Conservation (phyloP, 23 red algal genomes). For the Cyanidiococcus yangmingshanensis region DNA sequence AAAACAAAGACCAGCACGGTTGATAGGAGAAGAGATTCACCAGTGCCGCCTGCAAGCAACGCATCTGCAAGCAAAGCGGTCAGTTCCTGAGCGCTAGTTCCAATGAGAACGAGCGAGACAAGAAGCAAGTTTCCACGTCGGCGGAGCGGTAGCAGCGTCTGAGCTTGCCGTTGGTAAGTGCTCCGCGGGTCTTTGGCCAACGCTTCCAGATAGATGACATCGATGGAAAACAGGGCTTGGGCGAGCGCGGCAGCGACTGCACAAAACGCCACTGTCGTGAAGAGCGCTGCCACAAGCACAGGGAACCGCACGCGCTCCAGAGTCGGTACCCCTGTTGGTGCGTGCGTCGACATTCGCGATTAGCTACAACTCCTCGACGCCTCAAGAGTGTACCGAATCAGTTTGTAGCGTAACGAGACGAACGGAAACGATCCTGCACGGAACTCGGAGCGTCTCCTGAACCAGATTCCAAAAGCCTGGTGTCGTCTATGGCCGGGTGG, state of each 20-base stretch:
- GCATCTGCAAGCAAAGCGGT: slow-evolving; percentile 9
- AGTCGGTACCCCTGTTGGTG: neutral
- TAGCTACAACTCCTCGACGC: too few relatives aligned
- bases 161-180: neutral
- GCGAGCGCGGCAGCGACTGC: neutral
- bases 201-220: slow-evolving; percentile 9
- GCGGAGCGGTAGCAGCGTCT: slow-evolving; percentile 6
- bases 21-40: neutral
- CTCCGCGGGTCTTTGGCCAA: neutral
- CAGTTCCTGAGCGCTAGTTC: slow-evolving; percentile 5
- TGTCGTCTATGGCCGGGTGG: too few relatives aligned
- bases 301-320: slow-evolving; percentile 16
- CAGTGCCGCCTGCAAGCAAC: slow-evolving; percentile 1
- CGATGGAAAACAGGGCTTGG: slow-evolving; percentile 8
- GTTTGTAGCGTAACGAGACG: too few relatives aligned
- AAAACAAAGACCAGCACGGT: slow-evolving; percentile 18
- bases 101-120: neutral
- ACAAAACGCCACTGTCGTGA: slow-evolving; percentile 3
- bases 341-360: too few relatives aligned
- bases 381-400: too few relatives aligned
- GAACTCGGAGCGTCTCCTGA: too few relatives aligned
- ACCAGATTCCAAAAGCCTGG: too few relatives aligned
- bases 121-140: neutral
- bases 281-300: neutral
- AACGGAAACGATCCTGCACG: too few relatives aligned